Evolutionary conservation across 768 basidiomycete species (phyloP).

Genomic region (Podaxis sp.): DNA sequence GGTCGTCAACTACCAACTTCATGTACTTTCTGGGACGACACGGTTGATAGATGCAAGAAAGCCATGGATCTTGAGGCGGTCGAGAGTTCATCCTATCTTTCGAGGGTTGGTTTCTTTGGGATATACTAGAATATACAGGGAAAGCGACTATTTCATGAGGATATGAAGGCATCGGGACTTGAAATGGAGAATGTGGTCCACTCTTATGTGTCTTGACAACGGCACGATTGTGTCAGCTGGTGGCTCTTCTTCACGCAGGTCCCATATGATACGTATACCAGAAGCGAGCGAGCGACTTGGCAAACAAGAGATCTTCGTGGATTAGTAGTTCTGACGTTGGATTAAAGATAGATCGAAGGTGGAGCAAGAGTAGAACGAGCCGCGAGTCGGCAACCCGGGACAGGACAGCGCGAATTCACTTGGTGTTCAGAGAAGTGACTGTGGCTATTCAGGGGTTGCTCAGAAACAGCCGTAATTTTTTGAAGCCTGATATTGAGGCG

Average conservation of each 20-base stretch:
- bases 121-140: neutral
- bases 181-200: too few relatives aligned
- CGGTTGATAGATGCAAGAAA: neutral
- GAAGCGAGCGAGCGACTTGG: neutral
- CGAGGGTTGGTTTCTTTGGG: neutral
- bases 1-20: neutral
- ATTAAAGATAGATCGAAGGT: neutral
- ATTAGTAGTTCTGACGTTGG: neutral
- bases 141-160: neutral
- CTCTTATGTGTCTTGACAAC: neutral
- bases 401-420: neutral
- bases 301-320: too few relatives aligned
- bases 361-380: neutral
- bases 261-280: neutral
- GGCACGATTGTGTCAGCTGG: neutral
- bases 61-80: neutral
- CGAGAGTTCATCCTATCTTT: neutral
- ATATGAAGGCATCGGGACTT: neutral
- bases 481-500: too few relatives aligned
- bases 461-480: neutral
- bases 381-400: neutral
- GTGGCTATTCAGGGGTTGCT: neutral
- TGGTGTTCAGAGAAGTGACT: neutral
- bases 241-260: neutral
- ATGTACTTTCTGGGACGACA: neutral